Evolutionary conservation across 257 asterid genomes (phyloP).

Genomic region (Gynochthodes officinalis): DNA sequence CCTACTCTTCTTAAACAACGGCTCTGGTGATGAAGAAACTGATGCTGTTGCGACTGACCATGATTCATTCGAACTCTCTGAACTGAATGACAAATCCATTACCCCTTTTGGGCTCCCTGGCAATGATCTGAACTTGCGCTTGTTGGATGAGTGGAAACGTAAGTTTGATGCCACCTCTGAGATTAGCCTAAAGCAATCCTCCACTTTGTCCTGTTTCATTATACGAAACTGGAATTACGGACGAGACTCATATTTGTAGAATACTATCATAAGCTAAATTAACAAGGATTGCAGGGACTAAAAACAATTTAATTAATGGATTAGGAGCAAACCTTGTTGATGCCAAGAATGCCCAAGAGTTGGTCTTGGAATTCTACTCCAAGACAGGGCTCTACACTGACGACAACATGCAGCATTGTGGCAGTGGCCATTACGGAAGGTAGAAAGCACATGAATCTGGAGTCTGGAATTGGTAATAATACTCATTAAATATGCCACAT

Average conservation of each 20-base stretch:
- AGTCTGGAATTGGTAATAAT: conserved; percentile 40
- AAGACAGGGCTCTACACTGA: conserved; percentile 50
- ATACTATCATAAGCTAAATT: neutral
- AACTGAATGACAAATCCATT: conserved; percentile 56
- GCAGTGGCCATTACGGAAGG: conserved; percentile 91
- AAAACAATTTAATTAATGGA: neutral
- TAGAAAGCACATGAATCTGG: conserved; percentile 52
- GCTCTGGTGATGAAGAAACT: conserved; percentile 74
- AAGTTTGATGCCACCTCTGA: conserved; percentile 46
- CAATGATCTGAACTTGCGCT: conserved; percentile 48
- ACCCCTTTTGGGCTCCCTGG: conserved; percentile 82
- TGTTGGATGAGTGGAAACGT: conserved; percentile 33
- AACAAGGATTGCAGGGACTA: no score
- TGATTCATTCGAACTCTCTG: conserved; percentile 45
- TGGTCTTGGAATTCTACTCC: conserved; percentile 51
- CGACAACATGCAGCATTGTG: conserved; percentile 61
- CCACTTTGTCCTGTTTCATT: conserved; percentile 59
- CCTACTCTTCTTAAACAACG: conserved; percentile 51
- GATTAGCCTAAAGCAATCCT: conserved; percentile 51
- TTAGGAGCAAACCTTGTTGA: conserved; percentile 47
- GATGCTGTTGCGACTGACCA: conserved; percentile 42
- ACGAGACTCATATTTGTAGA: no score
- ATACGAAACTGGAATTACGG: neutral
- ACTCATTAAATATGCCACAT: neutral
- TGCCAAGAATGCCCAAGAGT: conserved; percentile 60